Base-by-base conservation (phyloP, 2,329 filamentous ascomycete species). In the Alternaria sp. region DNA sequence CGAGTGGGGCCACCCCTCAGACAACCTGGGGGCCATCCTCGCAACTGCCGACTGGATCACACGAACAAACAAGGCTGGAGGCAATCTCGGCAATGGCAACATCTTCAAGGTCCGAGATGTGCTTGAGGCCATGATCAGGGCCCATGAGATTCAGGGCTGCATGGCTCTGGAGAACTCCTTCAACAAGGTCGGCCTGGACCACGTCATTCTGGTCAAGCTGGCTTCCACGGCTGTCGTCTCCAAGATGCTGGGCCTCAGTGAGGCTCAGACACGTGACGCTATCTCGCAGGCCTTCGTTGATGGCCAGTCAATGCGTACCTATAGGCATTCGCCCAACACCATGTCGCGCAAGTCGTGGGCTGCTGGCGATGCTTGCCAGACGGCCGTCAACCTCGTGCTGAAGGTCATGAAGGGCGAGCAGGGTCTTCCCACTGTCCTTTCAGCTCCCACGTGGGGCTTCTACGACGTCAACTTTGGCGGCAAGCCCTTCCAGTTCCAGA, bases 311-410 rank as follows among this genome's bases (percentile, higher is more conserved):
- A 86, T 99, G 83, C 91, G 95, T 68, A 99, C 95, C 62, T 99
- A 99, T 87, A 88, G 95, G 72, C 95, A 99, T 84, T 88, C 92
- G 50, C 95, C 95, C 73, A 99, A 99, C 85, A 98, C 95, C 84
- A 99, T 99, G 95, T 97, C 93, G 60, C 89, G 95, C 77, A 99
- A 99, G 86, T 97, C 93, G 14, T 99, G 95, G 95, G 95, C 95
- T 73, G 95, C 95, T 65, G 95, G 95, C 81, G 95, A 99, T 77
- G 95, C 95, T 66, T 99, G 95, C 84, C 92, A 98, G 82, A 90
- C 92, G 69, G 93, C 93, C 60, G 93, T 97, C 69, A 96, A 94
- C 83, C 85, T 97, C 51, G 92, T 89, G 31, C 84, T 97, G 72
- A 96, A 95, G 85, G 93, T 97, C 48, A 85, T 92, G 80, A 92